Conservation (phyloP, 495 filamentous ascomycete genomes). For the Aspergillus mulundensis region DNA sequence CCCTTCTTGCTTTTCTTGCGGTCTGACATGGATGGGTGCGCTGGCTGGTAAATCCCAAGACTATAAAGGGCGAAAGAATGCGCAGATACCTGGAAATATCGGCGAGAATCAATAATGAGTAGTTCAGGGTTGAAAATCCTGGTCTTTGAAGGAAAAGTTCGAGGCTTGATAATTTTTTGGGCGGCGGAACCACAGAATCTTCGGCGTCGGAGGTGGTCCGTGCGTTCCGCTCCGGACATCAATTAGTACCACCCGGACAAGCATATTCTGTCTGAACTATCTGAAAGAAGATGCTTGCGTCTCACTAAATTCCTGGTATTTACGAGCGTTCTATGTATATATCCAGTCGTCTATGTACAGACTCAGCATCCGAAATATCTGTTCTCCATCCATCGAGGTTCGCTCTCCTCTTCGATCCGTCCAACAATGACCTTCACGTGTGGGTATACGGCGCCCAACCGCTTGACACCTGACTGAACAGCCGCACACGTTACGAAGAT, state of each 20-base stretch:
- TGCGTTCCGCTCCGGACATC: slow-evolving; percentile 13
- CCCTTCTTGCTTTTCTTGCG: slow-evolving; percentile 38
- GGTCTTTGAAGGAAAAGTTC: slow-evolving; percentile 1
- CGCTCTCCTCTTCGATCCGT: slow-evolving; percentile 67
- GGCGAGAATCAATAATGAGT: background rate
- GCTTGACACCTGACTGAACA: slow-evolving; percentile 73
- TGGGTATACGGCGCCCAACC: slow-evolving; percentile 82
- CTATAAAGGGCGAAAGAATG: background rate
- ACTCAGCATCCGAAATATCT: slow-evolving; percentile 72
- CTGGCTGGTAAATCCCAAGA: background rate
- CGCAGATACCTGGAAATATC: background rate
- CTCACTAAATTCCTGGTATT: background rate
- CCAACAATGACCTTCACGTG: slow-evolving; percentile 79
- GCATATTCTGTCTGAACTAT: background rate
- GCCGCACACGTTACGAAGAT: slow-evolving; percentile 86
- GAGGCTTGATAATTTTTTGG: slow-evolving; percentile 19
- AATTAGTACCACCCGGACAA: background rate
- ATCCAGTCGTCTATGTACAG: background rate
- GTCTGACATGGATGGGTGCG: slow-evolving; percentile 23
- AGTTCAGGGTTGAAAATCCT: background rate
- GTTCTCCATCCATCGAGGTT: slow-evolving; percentile 78
- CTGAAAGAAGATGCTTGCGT: background rate
- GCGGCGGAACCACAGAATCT: slow-evolving; percentile 24
- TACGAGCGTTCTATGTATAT: slow-evolving; percentile 10
- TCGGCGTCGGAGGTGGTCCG: slow-evolving; percentile 17